Base-by-base conservation (phyloP, 2,329 filamentous ascomycete species). In the Fusarium solani-melongenae region DNA sequence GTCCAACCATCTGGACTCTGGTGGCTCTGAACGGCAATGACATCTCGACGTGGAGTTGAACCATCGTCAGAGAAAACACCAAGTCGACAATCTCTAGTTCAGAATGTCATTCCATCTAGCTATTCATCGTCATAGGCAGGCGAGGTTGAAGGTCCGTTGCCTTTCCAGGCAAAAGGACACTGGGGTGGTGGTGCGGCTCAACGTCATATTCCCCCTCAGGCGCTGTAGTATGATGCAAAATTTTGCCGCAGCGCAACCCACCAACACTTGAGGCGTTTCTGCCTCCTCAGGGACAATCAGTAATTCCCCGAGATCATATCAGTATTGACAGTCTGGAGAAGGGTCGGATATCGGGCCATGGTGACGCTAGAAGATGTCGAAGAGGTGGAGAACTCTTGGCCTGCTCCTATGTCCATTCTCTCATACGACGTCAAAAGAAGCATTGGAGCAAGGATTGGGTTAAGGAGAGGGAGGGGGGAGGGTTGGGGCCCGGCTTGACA, bases 181-280 rank as follows among this genome's bases (percentile, higher is more conserved):
- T 62, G 34, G 55, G 59, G 59, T 69, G 58, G 57, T 73, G 70
- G 70, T 71, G 51, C 67, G 59, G 66, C 67, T 70, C 51, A 72
- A 77, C 75, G 75, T 77, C 75, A 77, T 77, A 68, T 63, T 64
- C 44, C 22, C 29, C 31, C 22, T 29, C 31, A 51, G 56, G 65
- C 61, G 59, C 57, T 69, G 67, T 67, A 58, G 41, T 58, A 77
- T 77, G 75, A 76, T 77, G 75, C 73, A 77, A 69, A 62, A 59
- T 38, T 36, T 70, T 58, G 64, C 66, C 67, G 62, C 62, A 57
- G 36, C 57, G 64, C 62, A 74, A 69, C 72, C 70, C 66, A 64
- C 66, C 60, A 59, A 46, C 51, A 17, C 59, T 22, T 24, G 51
- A 12, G 22, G 46, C 68, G 38, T 51, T 56, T 36, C 62, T 31